Conservation (phyloP, 1,284 basidiomycete species). For the Gymnopus androsaceus region DNA sequence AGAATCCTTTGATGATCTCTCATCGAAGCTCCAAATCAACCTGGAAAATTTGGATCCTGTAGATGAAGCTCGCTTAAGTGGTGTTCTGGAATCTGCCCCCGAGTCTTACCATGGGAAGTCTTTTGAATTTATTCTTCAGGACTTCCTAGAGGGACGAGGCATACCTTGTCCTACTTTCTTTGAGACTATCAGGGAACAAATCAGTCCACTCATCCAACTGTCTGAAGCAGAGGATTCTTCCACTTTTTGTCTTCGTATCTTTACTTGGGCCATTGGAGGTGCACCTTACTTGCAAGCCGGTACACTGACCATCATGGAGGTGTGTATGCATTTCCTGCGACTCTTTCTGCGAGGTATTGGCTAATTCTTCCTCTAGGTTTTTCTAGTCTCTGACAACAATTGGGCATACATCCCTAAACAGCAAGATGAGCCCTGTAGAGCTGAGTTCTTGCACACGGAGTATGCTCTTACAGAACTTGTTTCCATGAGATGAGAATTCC, state of each 20-base stretch:
- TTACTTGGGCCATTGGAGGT: not conserved
- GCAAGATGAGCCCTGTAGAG: not conserved
- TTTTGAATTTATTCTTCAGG: not conserved
- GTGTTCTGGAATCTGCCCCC: not conserved
- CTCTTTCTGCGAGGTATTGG: too few relatives aligned
- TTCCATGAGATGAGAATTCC: not conserved
- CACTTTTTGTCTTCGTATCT: not conserved
- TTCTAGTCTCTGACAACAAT: not conserved
- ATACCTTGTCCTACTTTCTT: not conserved
- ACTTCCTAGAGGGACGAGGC: not conserved
- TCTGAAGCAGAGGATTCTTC: too few relatives aligned
- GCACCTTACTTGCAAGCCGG: not conserved
- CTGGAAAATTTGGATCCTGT: too few relatives aligned
- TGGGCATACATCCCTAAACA: not conserved
- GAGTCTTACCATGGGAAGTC: not conserved
- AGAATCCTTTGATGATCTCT: too few relatives aligned
- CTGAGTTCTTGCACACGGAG: not conserved
- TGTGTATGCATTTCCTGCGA: not conserved
- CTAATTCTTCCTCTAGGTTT: not conserved
- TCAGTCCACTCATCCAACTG: not conserved
- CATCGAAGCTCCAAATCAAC: too few relatives aligned
- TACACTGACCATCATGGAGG: not conserved
- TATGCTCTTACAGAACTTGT: conserved; percentile 2
- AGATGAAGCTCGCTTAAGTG: not conserved
- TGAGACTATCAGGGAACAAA: not conserved